Percentiles rank a stretch among this genome's conserved stretches.
Conservation (phyloP, 495 filamentous ascomycete species). For the Penicillium bialowiezense region DNA sequence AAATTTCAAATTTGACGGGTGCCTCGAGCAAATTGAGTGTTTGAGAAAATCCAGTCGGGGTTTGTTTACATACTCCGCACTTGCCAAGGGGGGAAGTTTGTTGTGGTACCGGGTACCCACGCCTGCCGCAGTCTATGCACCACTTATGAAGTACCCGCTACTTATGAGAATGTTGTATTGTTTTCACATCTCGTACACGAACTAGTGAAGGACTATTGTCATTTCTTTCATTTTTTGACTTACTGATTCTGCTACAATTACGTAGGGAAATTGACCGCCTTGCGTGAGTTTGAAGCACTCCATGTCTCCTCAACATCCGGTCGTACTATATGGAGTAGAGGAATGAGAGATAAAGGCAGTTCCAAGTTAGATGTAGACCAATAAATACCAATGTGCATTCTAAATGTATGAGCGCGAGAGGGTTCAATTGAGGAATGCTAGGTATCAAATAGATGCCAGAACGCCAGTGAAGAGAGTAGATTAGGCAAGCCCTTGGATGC, state of each 20-base stretch:
- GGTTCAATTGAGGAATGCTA: conserved; percentile 11
- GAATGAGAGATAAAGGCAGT: not conserved
- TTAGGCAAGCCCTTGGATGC: conserved; percentile 7
- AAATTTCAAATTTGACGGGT: not conserved
- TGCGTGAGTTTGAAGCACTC: conserved; percentile 12
- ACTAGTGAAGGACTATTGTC: conserved; percentile 13
- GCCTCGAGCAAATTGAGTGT: not conserved
- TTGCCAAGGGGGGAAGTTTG: conserved; percentile 30
- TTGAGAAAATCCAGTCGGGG: not conserved
- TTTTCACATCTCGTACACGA: not conserved
- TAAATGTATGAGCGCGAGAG: too few relatives aligned
- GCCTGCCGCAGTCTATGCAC: not conserved
- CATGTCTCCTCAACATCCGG: conserved; percentile 1
- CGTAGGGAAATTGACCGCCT: conserved; percentile 8
- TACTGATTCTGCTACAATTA: conserved; percentile 10
- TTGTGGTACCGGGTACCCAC: conserved; percentile 20
- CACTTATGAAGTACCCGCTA: conserved; percentile 3
- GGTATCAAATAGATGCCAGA: conserved; percentile 23
- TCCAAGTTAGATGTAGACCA: too few relatives aligned
- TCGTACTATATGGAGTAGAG: not conserved
- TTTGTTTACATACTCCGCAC: conserved; percentile 33
- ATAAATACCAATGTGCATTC: too few relatives aligned
- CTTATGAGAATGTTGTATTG: not conserved
- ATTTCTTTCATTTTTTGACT: not conserved
- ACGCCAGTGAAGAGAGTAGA: conserved; percentile 9